Conservation (phyloP, 768 basidiomycete species). For the Rhodotorula taiwanensis region DNA sequence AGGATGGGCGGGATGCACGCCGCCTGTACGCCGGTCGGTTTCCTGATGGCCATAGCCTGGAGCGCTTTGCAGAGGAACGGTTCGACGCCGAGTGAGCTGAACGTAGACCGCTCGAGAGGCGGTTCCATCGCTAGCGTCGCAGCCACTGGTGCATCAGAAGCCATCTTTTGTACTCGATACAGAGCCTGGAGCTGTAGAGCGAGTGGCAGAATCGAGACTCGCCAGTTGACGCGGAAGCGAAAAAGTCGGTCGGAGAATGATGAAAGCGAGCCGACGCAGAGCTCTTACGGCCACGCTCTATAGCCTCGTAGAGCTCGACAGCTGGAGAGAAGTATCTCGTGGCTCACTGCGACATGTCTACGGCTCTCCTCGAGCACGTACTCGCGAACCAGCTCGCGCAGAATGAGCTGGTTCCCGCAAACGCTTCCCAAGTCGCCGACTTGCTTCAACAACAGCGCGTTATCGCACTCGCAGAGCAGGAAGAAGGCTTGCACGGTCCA, state of each 20-base stretch:
- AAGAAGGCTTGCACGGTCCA: constrained; percentile 20
- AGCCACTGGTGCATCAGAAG: not conserved
- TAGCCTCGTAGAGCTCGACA: no score
- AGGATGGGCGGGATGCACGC: constrained; percentile 86
- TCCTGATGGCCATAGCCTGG: constrained; percentile 70
- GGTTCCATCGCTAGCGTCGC: not conserved
- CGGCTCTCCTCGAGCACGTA: constrained; percentile 15
- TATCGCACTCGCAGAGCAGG: constrained; percentile 2
- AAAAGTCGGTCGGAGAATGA: no score
- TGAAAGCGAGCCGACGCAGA: no score
- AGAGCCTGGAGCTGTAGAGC: not conserved
- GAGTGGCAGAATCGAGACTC: no score
- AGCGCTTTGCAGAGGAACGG: constrained; percentile 59
- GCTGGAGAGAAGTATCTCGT: no score
- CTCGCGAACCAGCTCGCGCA: constrained; percentile 18
- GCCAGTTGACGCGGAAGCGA: no score
- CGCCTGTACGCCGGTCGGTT: constrained; percentile 78
- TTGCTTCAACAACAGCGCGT: not conserved
- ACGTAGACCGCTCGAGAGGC: constrained; percentile 36
- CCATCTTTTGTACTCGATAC: no score
- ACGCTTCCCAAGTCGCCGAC: not conserved
- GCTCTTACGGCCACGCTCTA: no score
- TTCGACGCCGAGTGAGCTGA: constrained; percentile 46
- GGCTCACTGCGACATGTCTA: not conserved
- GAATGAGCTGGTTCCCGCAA: constrained; percentile 5